These are phyloP conservation scores for Serendipita sp. DNA, from an alignment of 1,284 basidiomycete genomes.

Conservation along the genomic window DNA sequence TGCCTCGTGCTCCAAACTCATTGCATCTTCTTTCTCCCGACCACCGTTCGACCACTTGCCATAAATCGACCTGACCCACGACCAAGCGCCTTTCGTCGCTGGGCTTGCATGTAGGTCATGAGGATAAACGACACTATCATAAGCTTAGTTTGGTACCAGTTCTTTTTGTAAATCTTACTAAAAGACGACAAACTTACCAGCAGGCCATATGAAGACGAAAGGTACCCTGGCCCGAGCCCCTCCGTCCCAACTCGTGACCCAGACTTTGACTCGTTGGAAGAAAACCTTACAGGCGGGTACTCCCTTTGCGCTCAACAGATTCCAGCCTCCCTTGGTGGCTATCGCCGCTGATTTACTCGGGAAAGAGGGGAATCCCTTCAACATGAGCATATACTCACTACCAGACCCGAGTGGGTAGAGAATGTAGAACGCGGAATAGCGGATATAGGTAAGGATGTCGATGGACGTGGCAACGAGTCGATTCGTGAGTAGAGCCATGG, in stretches of 20 bases:
- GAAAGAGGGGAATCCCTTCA: background rate
- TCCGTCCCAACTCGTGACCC: background rate
- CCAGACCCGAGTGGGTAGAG: slow-evolving; percentile 87
- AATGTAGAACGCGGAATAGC: slow-evolving; percentile 87
- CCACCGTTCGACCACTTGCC: background rate
- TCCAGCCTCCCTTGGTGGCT: background rate
- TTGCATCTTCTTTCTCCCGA: background rate
- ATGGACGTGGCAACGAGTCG: background rate
- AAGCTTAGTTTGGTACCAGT: background rate
- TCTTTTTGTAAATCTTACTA: too few species aligned
- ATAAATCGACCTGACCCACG: background rate
- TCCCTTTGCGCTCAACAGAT: background rate
- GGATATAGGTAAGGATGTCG: slow-evolving; percentile 39
- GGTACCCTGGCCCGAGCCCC: background rate
- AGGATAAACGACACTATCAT: background rate
- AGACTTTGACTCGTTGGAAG: background rate
- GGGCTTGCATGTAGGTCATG: slow-evolving; percentile 5
- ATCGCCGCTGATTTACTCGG: background rate
- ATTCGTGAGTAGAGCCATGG: slow-evolving; percentile 44
- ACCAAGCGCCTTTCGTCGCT: background rate
- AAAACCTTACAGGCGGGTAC: background rate
- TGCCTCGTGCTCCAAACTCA: too few species aligned
- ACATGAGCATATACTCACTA: slow-evolving; percentile 43
- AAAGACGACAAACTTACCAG: background rate
- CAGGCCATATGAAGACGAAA: slow-evolving; percentile 4